phyloP scores from a whole-genome alignment of 805 yeast species.

The Cyberlindnera mrakii region DNA sequence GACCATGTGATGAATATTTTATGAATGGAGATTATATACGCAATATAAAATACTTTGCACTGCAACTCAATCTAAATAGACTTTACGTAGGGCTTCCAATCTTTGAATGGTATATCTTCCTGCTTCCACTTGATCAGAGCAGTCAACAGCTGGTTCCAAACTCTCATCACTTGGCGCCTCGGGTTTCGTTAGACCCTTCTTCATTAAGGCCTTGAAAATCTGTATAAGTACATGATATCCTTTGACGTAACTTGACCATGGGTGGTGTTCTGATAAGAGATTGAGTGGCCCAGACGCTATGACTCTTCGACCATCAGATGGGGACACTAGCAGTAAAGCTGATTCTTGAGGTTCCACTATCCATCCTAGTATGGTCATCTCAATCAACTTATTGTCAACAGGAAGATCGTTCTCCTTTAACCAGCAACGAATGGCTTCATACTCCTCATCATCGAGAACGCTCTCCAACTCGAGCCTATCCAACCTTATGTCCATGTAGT shows the following conservation, averaged over 20 bases:
- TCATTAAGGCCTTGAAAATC: constrained; percentile 1
- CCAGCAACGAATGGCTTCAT: constrained; percentile 4
- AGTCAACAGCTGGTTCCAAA: too few relatives aligned
- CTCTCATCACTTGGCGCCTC: too few relatives aligned
- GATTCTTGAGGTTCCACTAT: constrained; percentile 24
- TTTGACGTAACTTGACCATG: constrained; percentile 31
- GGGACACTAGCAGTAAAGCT: constrained; percentile 25
- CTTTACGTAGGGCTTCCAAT: constrained; percentile 10
- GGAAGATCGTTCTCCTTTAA: constrained; percentile 7
- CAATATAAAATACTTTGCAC: background rate
- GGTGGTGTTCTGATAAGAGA: constrained; percentile 29
- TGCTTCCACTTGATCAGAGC: too few relatives aligned
- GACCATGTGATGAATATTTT: background rate
- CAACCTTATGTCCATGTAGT: background rate
- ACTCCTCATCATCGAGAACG: constrained; percentile 1
- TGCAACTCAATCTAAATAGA: constrained; percentile 7
- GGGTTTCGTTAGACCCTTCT: too few relatives aligned
- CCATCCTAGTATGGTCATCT: constrained; percentile 33
- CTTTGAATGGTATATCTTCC: background rate
- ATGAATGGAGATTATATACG: background rate
- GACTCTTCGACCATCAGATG: constrained; percentile 31
- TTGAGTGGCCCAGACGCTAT: constrained; percentile 23
- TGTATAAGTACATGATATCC: constrained; percentile 19
- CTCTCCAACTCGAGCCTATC: constrained; percentile 3
- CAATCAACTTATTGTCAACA: constrained; percentile 7